phyloP scores from a whole-genome alignment of 139 green algal genomes.

The Auxenochlorella pyrenoidosa region DNA sequence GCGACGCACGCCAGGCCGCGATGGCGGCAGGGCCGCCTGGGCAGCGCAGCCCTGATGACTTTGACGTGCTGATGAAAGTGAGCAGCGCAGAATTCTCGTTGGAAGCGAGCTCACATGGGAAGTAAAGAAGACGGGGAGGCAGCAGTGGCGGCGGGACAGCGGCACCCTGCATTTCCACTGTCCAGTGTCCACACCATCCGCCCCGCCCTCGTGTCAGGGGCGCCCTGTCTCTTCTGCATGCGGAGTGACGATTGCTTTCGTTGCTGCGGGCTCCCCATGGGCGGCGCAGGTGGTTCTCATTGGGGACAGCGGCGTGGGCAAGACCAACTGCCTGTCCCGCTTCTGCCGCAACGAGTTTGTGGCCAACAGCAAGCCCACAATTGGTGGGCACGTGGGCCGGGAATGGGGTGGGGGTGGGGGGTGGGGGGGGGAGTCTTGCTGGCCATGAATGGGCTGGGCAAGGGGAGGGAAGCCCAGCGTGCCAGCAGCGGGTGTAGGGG shows the following conservation, averaged over 20 bases:
- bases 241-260: no score
- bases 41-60: slow-evolving; percentile 12
- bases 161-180: no score
- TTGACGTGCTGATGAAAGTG: slow-evolving; percentile 12
- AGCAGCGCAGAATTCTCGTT: neutral
- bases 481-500: no score
- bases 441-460: neutral
- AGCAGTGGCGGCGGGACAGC: no score
- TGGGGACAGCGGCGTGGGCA: slow-evolving; percentile 97
- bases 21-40: neutral
- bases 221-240: no score
- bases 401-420: neutral
- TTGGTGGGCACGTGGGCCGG: slow-evolving; percentile 64
- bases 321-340: slow-evolving; percentile 94
- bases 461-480: neutral
- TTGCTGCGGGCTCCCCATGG: no score
- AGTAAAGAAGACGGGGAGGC: no score
- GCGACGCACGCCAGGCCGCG: neutral
- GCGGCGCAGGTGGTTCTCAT: slow-evolving; percentile 93
- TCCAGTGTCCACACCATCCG: no score
- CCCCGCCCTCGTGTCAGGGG: no score
- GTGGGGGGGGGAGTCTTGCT: no score
- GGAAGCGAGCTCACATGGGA: no score
- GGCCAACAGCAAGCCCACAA: slow-evolving; percentile 97
- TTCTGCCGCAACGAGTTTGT: slow-evolving; percentile 98